These are phyloP conservation scores for Daldinia caldariorum DNA, from an alignment of 495 filamentous ascomycete species.

Conservation along the genomic window DNA sequence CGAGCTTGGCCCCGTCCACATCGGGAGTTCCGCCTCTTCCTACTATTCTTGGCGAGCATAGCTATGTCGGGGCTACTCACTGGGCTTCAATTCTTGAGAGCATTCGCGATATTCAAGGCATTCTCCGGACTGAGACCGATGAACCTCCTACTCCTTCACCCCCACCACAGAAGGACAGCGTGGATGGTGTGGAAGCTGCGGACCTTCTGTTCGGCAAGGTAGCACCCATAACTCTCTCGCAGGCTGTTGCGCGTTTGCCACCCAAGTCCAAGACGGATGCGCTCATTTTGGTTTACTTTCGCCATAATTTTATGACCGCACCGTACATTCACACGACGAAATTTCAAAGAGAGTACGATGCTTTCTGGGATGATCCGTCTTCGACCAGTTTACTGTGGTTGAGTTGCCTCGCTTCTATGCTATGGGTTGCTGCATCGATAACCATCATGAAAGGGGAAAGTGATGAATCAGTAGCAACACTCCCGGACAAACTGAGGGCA, in stretches of 20 bases:
- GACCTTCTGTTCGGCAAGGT: slow-evolving; percentile 45
- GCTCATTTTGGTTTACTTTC: slow-evolving; percentile 57
- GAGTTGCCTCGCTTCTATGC: slow-evolving; percentile 54
- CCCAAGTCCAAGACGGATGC: slow-evolving; percentile 52
- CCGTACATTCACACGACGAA: slow-evolving; percentile 53
- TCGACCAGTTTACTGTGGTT: slow-evolving; percentile 53
- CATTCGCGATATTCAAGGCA: slow-evolving; percentile 49
- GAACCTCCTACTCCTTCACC: slow-evolving; percentile 39
- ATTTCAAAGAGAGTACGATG: slow-evolving; percentile 58
- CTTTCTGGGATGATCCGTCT: slow-evolving; percentile 57
- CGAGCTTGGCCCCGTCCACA: slow-evolving; percentile 33
- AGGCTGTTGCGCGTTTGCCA: slow-evolving; percentile 54
- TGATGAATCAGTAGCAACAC: slow-evolving; percentile 31
- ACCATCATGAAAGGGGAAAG: slow-evolving; percentile 42
- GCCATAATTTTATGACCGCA: slow-evolving; percentile 50
- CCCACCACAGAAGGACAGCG: slow-evolving; percentile 30
- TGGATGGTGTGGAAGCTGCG: slow-evolving; percentile 34
- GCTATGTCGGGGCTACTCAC: slow-evolving; percentile 59
- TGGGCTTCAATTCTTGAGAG: slow-evolving; percentile 62
- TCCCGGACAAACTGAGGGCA: slow-evolving; percentile 38
- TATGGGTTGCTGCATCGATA: slow-evolving; percentile 50
- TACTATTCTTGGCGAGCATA: slow-evolving; percentile 40
- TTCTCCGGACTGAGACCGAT: slow-evolving; percentile 48
- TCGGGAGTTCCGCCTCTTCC: slow-evolving; percentile 39
- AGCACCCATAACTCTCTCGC: slow-evolving; percentile 45